Evolutionary conservation across 2,329 filamentous ascomycete genomes (phyloP).

Genomic region (Fusarium euwallaceae): DNA sequence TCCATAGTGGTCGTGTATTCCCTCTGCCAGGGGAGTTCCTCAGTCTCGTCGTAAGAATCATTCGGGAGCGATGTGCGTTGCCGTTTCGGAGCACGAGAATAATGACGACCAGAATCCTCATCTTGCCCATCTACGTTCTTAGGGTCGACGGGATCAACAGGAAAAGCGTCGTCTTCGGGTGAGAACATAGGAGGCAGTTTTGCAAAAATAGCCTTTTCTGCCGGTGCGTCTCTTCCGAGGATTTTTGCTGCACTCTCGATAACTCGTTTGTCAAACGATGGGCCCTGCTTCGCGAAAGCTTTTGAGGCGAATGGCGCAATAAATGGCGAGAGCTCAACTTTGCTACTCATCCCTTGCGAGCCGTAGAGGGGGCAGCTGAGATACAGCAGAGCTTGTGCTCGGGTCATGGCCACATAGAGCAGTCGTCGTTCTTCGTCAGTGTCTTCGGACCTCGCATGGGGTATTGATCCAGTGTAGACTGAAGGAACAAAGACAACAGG

Average conservation of each 20-base stretch:
- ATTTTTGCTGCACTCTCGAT: conserved; percentile 79
- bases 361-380: conserved; percentile 83
- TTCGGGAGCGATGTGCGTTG: conserved; percentile 44
- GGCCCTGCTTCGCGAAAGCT: conserved; percentile 71
- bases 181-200: conserved; percentile 66
- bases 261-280: conserved; percentile 73
- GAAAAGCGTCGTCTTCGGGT: conserved; percentile 77
- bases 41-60: conserved; percentile 23
- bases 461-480: conserved; percentile 90
- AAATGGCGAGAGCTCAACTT: conserved; percentile 79
- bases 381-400: conserved; percentile 88
- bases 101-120: conserved; percentile 31
- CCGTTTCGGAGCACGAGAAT: conserved; percentile 46
- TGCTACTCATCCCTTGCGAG: conserved; percentile 67
- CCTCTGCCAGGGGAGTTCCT: conserved; percentile 55
- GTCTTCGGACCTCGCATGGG: conserved; percentile 88
- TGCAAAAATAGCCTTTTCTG: conserved; percentile 66
- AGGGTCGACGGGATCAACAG: conserved; percentile 69
- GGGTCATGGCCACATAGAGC: conserved; percentile 96
- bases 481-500: conserved; percentile 93
- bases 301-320: conserved; percentile 63
- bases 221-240: conserved; percentile 72
- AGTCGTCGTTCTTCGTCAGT: conserved; percentile 88
- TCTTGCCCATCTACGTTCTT: conserved; percentile 45
- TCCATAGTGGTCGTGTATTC: conserved; percentile 74